Conservation (phyloP, 768 basidiomycete genomes). For the Amanita polypyramis region DNA sequence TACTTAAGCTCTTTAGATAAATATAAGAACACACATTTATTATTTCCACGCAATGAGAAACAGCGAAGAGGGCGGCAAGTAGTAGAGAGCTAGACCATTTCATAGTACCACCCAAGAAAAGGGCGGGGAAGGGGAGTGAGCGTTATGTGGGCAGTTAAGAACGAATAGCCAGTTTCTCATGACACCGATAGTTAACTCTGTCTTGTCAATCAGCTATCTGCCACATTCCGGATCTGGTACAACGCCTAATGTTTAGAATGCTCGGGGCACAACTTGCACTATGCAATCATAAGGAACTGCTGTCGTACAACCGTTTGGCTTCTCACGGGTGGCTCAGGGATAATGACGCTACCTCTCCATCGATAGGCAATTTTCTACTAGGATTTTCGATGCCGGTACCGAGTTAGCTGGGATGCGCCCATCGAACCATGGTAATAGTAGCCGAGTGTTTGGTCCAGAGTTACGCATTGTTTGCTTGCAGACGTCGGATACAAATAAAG, state of each 20-base stretch:
- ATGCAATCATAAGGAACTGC: too few relatives aligned
- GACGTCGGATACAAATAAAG: neutral
- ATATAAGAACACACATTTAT: neutral
- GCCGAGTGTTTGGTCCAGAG: neutral
- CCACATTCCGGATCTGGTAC: neutral
- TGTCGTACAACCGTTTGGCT: neutral
- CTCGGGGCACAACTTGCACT: too few relatives aligned
- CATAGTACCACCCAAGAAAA: neutral
- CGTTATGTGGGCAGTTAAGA: neutral
- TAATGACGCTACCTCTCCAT: neutral
- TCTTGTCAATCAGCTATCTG: neutral
- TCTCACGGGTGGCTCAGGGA: neutral
- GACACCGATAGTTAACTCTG: neutral
- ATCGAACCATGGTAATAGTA: neutral
- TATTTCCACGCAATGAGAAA: neutral
- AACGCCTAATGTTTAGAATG: too few relatives aligned
- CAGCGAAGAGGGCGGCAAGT: neutral
- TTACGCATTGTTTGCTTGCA: neutral
- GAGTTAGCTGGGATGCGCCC: too few relatives aligned
- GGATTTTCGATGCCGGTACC: neutral
- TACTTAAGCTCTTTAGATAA: neutral
- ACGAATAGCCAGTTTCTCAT: neutral
- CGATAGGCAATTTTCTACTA: neutral
- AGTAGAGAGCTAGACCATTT: neutral
- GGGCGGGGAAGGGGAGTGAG: neutral